Evolutionary conservation across 2,329 filamentous ascomycete genomes (phyloP), one percentile per base, ranked within the genome.

Genomic region (Fusarium pseudonygamai): DNA sequence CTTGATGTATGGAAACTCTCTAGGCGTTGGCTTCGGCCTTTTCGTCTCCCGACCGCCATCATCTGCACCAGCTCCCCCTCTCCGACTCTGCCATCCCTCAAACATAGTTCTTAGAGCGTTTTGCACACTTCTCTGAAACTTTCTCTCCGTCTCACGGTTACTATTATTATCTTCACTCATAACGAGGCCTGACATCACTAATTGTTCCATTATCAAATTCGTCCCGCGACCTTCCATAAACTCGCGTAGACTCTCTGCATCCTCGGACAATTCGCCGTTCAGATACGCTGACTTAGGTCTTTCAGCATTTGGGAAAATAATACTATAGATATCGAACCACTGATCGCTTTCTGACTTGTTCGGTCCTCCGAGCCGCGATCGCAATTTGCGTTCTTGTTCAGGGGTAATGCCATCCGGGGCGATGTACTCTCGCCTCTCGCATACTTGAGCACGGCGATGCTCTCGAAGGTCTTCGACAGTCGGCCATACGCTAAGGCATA

Each of bases 291-390:
- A 63, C 7, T 60, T 60, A 5, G 40, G 53, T 24, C 12, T 60
- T 32, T 42, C 28, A 3, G n/a, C 18, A 24, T n/a, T 2, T 3
- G 60, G 60, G 24, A 62, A 62, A 3, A 62, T 22, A 12, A 62
- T 62, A 7, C 22, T 15, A 22, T 59, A 62, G 2, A 62, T 26
- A n/a, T 62, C 60, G 9, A 62, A 62, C 60, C 60, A 62, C 14
- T 62, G 60, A 32, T 58, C 60, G 12, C 60, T 62, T 8, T 62
- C 60, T 18, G 60, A 45, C 10, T 59, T 62, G 22, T 58, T 59
- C 18, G 37, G 32, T 5, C 50, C 43, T 14, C 50, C 39, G 9
- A 62, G 60, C 6, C 60, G 32, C 20, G 50, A 46, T 6, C 32
- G 60, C 7, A 62, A 32, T 28, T 59, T 62, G 7, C 32, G 39